Evolutionary conservation across 176 grass and related monocot genomes (phyloP), one percentile per base, ranked within the genome.

Genomic region (Calamus simplicifolius): DNA sequence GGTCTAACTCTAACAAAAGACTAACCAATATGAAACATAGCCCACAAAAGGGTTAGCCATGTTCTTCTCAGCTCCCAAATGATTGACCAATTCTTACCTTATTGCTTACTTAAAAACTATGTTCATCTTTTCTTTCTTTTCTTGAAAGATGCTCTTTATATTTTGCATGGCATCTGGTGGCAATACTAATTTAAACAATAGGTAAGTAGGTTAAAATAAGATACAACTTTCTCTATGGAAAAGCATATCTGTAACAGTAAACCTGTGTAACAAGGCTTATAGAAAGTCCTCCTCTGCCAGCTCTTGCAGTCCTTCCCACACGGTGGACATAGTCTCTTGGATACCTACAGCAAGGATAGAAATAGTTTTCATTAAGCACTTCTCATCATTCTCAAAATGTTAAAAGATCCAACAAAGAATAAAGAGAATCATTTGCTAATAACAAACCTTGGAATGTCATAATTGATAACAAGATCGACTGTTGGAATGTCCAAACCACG

Each of bases 381-480:
- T 38, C 49, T 72, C 43, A 48, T 49, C 64, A 26, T 55, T 17
- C 26, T 27, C 16, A 6, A 26, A 29, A 10, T 62, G 19, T 16
- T 12, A 38, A 28, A 63, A 50, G 1, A 25, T 63, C 21, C 51
- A 54, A 27, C 15, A 55, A 61, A 35, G 28, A 16, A 26, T 75
- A 31, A n/a, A 69, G 21, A 54, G 4, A 50, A 54, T 18, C 56
- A 19, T 51, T 54, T 68, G 19, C 43, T 43, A 7, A 71, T 66
- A 30, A 51, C 52, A 17, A 64, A 98, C 87, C 81, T 85, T 29
- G 93, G 87, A 66, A 98, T 59, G 68, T 88, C 81, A 73, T 92
- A 98, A 62, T 98, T 98, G 73, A 98, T 92, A 49, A 98, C 93
- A 70, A 98, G 87, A 88, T 98, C 87, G 72, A 98, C 93, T 29